Percentiles rank a stretch among this genome's conserved stretches.
Conservation (phyloP, 768 basidiomycete species). For the Leucocoprinus leucothites region DNA sequence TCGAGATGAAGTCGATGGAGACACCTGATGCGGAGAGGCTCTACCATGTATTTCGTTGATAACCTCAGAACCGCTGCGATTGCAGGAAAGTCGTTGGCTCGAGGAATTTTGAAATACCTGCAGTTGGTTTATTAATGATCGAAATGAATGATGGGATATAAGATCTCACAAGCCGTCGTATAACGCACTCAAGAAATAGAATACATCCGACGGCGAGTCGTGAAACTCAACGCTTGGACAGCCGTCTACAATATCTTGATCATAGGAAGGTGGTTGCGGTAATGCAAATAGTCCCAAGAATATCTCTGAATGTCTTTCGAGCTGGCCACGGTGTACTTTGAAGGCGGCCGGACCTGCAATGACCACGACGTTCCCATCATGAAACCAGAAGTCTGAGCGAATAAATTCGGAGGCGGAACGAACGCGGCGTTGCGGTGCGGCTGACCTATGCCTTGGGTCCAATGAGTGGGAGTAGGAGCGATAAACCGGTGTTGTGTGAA, state of each 20-base stretch:
- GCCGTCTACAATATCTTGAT: constrained; percentile 51
- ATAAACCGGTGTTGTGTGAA: background rate
- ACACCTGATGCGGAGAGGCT: constrained; percentile 60
- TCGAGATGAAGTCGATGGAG: constrained; percentile 55
- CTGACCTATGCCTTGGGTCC: background rate
- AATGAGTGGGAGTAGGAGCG: background rate
- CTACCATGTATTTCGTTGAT: constrained; percentile 74
- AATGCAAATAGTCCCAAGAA: constrained; percentile 66
- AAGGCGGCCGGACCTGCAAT: constrained; percentile 56
- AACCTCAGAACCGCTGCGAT: constrained; percentile 67
- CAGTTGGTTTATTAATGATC: background rate
- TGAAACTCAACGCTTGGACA: constrained; percentile 59
- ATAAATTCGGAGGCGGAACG: constrained; percentile 21
- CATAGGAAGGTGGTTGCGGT: constrained; percentile 45
- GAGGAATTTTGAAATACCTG: constrained; percentile 56
- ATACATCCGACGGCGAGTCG: constrained; percentile 64
- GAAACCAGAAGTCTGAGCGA: constrained; percentile 69
- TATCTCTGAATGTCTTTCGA: constrained; percentile 75
- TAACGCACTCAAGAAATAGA: constrained; percentile 62
- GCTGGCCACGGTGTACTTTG: constrained; percentile 73
- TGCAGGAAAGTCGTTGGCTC: constrained; percentile 52
- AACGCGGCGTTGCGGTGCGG: background rate
- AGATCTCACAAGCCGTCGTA: constrained; percentile 74
- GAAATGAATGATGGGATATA: background rate
- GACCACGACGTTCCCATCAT: constrained; percentile 68